phyloP scores from a whole-genome alignment of 192 early-diverging fungal species.

The Gigaspora rosea region DNA sequence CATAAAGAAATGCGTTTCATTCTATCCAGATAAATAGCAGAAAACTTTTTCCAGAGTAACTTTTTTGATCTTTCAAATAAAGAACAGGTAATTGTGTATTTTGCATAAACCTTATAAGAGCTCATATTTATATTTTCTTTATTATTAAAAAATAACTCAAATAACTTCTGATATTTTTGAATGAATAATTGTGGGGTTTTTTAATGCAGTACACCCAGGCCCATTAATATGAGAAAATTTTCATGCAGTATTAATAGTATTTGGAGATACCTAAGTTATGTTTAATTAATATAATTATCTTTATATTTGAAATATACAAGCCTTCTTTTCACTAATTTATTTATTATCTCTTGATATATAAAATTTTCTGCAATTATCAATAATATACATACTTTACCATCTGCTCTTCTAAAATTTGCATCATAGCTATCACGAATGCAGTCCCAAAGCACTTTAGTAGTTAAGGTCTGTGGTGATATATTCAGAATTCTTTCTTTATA shows the following conservation, averaged over 20 bases:
- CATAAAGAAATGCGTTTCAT: conserved; percentile 8
- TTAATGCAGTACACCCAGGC: too few species aligned
- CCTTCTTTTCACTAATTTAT: neutral
- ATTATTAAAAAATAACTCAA: too few species aligned
- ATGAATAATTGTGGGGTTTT: too few species aligned
- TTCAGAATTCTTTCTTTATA: neutral
- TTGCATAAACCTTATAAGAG: neutral
- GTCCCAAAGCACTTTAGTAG: too few species aligned
- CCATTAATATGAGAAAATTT: too few species aligned
- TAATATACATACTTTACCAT: conserved; percentile 2
- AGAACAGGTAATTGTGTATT: conserved; percentile 1
- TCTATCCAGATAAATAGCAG: neutral
- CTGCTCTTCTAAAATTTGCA: neutral
- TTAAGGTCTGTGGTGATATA: neutral
- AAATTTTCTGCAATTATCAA: conserved; percentile 12
- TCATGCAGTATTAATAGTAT: too few species aligned
- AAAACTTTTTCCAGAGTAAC: neutral
- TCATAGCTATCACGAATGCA: neutral
- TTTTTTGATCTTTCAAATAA: neutral
- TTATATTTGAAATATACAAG: neutral
- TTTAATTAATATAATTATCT: too few species aligned
- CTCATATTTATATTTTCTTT: too few species aligned
- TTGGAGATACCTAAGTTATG: too few species aligned
- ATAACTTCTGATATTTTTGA: too few species aligned
- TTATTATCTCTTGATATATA: conserved; percentile 6